Conservation (phyloP, 371 early-diverging fungal species). For the Rhizomucor pusillus region DNA sequence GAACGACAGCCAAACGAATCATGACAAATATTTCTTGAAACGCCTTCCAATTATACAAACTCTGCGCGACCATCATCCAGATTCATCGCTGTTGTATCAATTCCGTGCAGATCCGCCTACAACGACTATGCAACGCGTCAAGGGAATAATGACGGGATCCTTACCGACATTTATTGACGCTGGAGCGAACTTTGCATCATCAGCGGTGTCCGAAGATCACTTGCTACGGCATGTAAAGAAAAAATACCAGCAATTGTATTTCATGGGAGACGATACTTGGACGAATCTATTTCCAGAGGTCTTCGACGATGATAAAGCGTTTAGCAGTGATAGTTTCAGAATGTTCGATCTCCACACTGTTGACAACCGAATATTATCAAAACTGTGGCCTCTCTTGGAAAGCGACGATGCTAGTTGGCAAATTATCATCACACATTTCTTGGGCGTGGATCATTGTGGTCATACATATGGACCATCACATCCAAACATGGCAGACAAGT, state of each 20-base stretch:
- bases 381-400: slow-evolving; percentile 55
- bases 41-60: slow-evolving; percentile 70
- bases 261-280: slow-evolving; percentile 97
- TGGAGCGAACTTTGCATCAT: slow-evolving; percentile 89
- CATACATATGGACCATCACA: slow-evolving; percentile 91
- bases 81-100: slow-evolving; percentile 71
- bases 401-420: slow-evolving; percentile 42
- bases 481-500: slow-evolving; percentile 79
- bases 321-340: slow-evolving; percentile 85
- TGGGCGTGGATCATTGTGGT: slow-evolving; percentile 97
- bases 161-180: slow-evolving; percentile 94
- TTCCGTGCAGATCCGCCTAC: slow-evolving; percentile 96
- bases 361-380: slow-evolving; percentile 77
- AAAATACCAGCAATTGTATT: slow-evolving; percentile 52
- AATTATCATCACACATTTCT: slow-evolving; percentile 83
- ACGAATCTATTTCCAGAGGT: slow-evolving; percentile 73
- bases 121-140: slow-evolving; percentile 93
- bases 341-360: slow-evolving; percentile 94
- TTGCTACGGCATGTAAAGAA: slow-evolving; percentile 49
- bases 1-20: slow-evolving; percentile 6
- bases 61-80: slow-evolving; percentile 51
- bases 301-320: slow-evolving; percentile 56
- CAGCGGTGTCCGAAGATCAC: slow-evolving; percentile 85
- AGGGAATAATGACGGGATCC: slow-evolving; percentile 88
- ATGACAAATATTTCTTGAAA: slow-evolving; percentile 64